Evolutionary conservation across 495 filamentous ascomycete genomes (phyloP).

Genomic region (Penicillium samsonianum): DNA sequence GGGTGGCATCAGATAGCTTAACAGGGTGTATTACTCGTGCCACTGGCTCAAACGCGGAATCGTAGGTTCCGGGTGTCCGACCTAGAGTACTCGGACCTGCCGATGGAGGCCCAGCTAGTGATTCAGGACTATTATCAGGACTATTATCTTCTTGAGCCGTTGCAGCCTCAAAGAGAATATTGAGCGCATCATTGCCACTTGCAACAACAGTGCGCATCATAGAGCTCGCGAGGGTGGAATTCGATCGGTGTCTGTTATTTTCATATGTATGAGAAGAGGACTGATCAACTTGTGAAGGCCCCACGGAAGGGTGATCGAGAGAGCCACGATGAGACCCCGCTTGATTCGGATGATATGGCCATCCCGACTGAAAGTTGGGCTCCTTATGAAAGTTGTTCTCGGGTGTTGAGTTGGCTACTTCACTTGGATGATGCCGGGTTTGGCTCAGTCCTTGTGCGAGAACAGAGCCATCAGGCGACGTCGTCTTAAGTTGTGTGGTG

Average conservation of each 20-base stretch:
- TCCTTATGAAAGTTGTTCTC: constrained; percentile 3
- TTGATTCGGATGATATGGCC: constrained; percentile 4
- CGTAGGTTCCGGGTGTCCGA: constrained; percentile 20
- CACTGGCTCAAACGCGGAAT: constrained; percentile 23
- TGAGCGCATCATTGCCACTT: constrained; percentile 55
- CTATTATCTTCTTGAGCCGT: constrained; percentile 39
- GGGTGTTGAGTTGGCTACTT: neutral
- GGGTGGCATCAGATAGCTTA: constrained; percentile 31
- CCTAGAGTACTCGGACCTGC: constrained; percentile 15
- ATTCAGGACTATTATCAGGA: constrained; percentile 20
- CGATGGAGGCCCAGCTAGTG: constrained; percentile 14
- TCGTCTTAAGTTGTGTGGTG: neutral
- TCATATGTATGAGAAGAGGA: constrained; percentile 20
- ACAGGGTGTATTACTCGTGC: constrained; percentile 30
- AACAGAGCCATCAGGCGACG: neutral
- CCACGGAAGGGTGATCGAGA: neutral
- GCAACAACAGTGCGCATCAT: constrained; percentile 53
- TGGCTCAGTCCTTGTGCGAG: neutral
- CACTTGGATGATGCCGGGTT: neutral
- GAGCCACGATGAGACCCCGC: neutral
- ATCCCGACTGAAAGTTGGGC: constrained; percentile 1
- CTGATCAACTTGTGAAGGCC: neutral
- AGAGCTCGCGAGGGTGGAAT: constrained; percentile 40
- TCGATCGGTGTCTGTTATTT: constrained; percentile 33
- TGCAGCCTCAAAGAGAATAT: constrained; percentile 56